phyloP scores from a whole-genome alignment of 208 protist genomes.

The Phytomonas serpens region DNA sequence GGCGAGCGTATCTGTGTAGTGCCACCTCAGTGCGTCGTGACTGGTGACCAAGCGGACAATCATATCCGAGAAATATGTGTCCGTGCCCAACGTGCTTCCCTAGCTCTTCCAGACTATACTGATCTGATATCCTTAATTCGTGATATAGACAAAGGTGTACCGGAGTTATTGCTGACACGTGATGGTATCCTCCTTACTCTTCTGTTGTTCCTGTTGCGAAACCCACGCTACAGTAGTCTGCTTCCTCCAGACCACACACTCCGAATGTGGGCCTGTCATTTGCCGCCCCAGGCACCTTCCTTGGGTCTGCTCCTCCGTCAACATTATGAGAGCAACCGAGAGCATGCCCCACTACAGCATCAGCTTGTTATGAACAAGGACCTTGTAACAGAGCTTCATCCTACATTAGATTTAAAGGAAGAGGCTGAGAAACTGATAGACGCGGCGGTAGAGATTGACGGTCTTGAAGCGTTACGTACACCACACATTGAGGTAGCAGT shows the following conservation, averaged over 20 bases:
- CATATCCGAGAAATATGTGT: constrained; percentile 24
- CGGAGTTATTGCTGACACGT: constrained; percentile 23
- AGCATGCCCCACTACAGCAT: constrained; percentile 37
- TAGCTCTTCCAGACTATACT: not conserved
- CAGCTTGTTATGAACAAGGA: constrained; percentile 31
- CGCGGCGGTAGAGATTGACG: constrained; percentile 31
- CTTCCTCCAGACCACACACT: constrained; percentile 17
- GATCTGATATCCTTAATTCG: not conserved
- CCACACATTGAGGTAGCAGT: constrained; percentile 43
- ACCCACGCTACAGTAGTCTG: constrained; percentile 12
- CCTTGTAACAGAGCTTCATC: constrained; percentile 17
- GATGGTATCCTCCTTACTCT: constrained; percentile 54
- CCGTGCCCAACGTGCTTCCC: not conserved
- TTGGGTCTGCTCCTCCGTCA: constrained; percentile 37
- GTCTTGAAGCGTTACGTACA: constrained; percentile 27
- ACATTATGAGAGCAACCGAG: constrained; percentile 9
- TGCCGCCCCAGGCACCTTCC: constrained; percentile 52
- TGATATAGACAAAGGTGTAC: not conserved
- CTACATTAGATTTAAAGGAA: constrained; percentile 13
- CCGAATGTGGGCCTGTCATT: constrained; percentile 23
- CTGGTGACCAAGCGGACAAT: constrained; percentile 27
- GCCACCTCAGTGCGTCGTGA: constrained; percentile 31
- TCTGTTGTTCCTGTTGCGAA: constrained; percentile 37
- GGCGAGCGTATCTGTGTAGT: constrained; percentile 57
- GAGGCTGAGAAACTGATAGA: constrained; percentile 46